Percentiles rank a stretch among this genome's conserved stretches.
phyloP scores from a whole-genome alignment of 805 yeast genomes.

The Lachancea sp. region DNA sequence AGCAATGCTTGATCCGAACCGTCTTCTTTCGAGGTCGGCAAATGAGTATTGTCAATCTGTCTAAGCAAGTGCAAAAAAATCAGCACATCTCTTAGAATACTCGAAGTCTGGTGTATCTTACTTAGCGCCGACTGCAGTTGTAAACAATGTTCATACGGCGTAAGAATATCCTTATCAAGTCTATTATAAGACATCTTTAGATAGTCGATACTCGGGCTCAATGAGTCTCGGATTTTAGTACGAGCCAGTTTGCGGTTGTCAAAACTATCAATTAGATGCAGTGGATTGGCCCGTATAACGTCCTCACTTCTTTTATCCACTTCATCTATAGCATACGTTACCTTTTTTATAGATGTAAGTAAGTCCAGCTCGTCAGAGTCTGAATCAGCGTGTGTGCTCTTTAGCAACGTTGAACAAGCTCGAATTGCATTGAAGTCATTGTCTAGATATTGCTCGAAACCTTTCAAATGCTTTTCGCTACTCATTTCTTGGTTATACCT shows the following conservation, averaged over 20 bases:
- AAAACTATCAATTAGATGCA: slow-evolving; percentile 21
- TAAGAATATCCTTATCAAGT: slow-evolving; percentile 24
- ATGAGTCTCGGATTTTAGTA: slow-evolving; percentile 12
- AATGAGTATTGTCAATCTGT: slow-evolving; percentile 12
- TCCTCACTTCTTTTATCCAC: slow-evolving; percentile 21
- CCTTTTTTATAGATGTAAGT: slow-evolving; percentile 28
- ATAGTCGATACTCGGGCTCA: slow-evolving; percentile 25
- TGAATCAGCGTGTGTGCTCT: slow-evolving; percentile 18
- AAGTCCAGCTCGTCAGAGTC: slow-evolving; percentile 20
- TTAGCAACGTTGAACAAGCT: slow-evolving; percentile 23
- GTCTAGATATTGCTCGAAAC: slow-evolving; percentile 24
- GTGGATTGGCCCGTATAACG: slow-evolving; percentile 21
- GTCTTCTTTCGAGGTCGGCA: background rate
- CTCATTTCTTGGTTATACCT: too few species aligned
- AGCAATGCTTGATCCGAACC: slow-evolving; percentile 13
- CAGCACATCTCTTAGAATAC: slow-evolving; percentile 26
- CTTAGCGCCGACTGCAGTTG: slow-evolving; percentile 27
- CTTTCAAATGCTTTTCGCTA: slow-evolving; percentile 12
- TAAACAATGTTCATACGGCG: slow-evolving; percentile 27
- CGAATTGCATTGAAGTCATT: slow-evolving; percentile 17
- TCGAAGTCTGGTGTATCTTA: slow-evolving; percentile 32
- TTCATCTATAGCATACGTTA: slow-evolving; percentile 26
- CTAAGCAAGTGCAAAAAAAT: slow-evolving; percentile 24
- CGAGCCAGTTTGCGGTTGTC: slow-evolving; percentile 17
- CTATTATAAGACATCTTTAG: slow-evolving; percentile 29